phyloP scores from a whole-genome alignment of 208 protist species.

The Leishmania turanica region DNA sequence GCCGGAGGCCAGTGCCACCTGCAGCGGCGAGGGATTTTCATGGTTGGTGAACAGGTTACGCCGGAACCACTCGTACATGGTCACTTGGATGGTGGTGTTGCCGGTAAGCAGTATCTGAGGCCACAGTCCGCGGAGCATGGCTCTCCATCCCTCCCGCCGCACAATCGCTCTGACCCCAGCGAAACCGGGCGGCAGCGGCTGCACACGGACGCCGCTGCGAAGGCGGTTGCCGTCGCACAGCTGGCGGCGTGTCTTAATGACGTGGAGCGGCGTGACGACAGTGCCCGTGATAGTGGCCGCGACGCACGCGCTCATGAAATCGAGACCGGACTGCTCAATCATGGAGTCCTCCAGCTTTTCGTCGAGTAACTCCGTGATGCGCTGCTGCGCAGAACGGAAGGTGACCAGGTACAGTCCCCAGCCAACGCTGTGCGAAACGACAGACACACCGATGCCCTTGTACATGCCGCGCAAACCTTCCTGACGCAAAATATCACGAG shows the following conservation, averaged over 20 bases:
- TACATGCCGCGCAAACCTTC: conserved; percentile 82
- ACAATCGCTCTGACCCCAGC: conserved; percentile 47
- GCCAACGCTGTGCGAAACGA: conserved; percentile 71
- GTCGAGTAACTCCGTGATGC: conserved; percentile 35
- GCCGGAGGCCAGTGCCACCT: conserved; percentile 69
- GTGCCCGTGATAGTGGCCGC: conserved; percentile 66
- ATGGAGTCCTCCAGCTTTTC: conserved; percentile 12
- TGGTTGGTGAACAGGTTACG: conserved; percentile 60
- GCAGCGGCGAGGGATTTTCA: conserved; percentile 57
- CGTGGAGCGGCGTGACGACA: conserved; percentile 73
- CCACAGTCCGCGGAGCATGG: conserved; percentile 70
- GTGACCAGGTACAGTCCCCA: conserved; percentile 81
- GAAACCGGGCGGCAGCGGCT: conserved; percentile 19
- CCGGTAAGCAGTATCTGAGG: conserved; percentile 80
- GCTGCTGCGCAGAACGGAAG: conserved; percentile 67
- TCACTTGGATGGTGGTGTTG: conserved; percentile 85
- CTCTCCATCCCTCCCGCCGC: conserved; percentile 51
- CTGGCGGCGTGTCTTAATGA: conserved; percentile 83
- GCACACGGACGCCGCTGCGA: conserved; percentile 17
- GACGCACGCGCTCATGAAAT: conserved; percentile 70
- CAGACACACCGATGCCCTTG: conserved; percentile 67
- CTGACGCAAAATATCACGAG: conserved; percentile 51
- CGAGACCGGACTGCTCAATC: conserved; percentile 19
- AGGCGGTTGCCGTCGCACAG: conserved; percentile 47
- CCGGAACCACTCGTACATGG: conserved; percentile 80